Percentiles rank a stretch among this genome's conserved stretches.
Conservation (phyloP, 768 basidiomycete species). For the Punctularia strigosozonata region DNA sequence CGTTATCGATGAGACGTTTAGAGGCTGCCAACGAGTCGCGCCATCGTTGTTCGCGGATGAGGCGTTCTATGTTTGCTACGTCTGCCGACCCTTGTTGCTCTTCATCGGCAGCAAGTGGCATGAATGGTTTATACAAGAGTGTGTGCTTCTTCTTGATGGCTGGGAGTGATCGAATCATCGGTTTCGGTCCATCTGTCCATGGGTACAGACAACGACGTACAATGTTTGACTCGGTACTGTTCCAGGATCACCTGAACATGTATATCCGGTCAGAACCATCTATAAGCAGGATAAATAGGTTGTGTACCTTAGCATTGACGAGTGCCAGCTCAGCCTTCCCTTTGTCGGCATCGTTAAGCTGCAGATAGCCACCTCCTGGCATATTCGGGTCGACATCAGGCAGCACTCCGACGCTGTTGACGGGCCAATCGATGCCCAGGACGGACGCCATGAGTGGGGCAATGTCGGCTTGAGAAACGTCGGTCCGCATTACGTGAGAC, state of each 20-base stretch:
- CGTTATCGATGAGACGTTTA: conserved; percentile 35
- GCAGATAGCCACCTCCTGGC: conserved; percentile 52
- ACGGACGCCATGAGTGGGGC: conserved; percentile 69
- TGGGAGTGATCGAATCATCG: conserved; percentile 16
- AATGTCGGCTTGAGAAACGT: conserved; percentile 79
- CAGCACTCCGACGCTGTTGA: conserved; percentile 72
- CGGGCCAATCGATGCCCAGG: conserved; percentile 64
- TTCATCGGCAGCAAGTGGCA: conserved; percentile 27
- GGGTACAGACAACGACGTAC: conserved; percentile 24
- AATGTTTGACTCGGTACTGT: conserved; percentile 68
- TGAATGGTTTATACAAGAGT: conserved; percentile 54
- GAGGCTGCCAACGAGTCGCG: conserved; percentile 36
- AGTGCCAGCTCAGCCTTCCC: conserved; percentile 41
- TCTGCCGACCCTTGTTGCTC: conserved; percentile 22
- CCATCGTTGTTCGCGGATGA: conserved; percentile 34
- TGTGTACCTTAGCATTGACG: conserved; percentile 48
- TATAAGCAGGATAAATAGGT: neutral
- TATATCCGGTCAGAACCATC: conserved; percentile 1
- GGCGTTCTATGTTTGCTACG: conserved; percentile 30
- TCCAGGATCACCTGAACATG: conserved; percentile 49
- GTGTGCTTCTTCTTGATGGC: conserved; percentile 49
- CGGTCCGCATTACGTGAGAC: conserved; percentile 45
- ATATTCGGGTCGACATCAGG: conserved; percentile 61
- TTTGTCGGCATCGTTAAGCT: conserved; percentile 18
- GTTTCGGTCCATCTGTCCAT: neutral